A percentile compares a stretch with the other conserved stretches of the same genome.
Evolutionary conservation across 2,329 filamentous ascomycete genomes (phyloP).

Genomic region (Aspergillus arachidicola): DNA sequence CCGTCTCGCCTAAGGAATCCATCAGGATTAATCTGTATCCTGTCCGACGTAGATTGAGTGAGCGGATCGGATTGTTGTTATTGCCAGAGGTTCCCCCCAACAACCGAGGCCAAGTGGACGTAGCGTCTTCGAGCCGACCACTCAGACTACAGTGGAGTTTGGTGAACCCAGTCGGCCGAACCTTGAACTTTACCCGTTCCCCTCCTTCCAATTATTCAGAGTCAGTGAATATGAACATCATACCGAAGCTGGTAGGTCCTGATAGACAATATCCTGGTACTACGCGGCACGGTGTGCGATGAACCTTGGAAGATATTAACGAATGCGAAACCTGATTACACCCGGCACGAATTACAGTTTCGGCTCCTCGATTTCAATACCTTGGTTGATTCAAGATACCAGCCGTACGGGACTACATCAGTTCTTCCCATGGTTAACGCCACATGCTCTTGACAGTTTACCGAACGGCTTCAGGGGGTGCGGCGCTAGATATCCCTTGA

Average conservation of each 20-base stretch:
- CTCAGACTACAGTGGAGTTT: slow-evolving; percentile 7
- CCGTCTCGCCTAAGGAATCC: not conserved
- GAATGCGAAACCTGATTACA: not conserved
- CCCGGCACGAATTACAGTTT: not conserved
- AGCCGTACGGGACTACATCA: slow-evolving; percentile 4
- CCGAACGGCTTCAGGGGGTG: not conserved
- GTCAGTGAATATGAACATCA: not conserved
- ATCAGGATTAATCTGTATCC: slow-evolving; percentile 5
- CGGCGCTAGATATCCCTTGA: not conserved
- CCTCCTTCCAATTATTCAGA: slow-evolving; percentile 2
- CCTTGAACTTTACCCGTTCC: slow-evolving; percentile 1
- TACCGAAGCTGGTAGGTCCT: not conserved
- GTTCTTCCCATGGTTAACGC: slow-evolving; percentile 6
- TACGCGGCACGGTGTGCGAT: not conserved
- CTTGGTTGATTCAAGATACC: slow-evolving; percentile 8
- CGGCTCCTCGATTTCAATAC: not conserved
- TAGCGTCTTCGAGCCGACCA: not conserved
- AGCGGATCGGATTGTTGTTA: not conserved
- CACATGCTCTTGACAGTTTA: slow-evolving; percentile 2
- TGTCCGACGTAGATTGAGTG: slow-evolving; percentile 4
- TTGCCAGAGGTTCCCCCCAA: slow-evolving; percentile 6
- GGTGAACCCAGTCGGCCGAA: slow-evolving; percentile 10
- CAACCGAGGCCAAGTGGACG: slow-evolving; percentile 14
- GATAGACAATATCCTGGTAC: not conserved
- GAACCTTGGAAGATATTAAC: not conserved